Evolutionary conservation across 345 rosid species (phyloP).

Genomic region (Eutrema japonicum): DNA sequence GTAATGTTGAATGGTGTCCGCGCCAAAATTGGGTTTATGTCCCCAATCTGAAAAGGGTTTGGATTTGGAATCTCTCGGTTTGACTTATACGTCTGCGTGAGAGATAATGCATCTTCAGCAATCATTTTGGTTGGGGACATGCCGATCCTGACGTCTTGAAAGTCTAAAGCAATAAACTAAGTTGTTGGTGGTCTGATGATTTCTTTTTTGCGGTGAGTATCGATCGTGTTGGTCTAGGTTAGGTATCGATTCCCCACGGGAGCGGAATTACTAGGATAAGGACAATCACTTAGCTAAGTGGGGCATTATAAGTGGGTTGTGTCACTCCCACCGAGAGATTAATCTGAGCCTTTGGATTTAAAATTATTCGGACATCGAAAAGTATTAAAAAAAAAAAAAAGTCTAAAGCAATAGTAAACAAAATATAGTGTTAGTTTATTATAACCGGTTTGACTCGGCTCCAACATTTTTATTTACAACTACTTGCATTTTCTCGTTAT

Average conservation of each 20-base stretch:
- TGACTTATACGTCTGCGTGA: conserved; percentile 35
- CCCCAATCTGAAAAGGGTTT: conserved; percentile 44
- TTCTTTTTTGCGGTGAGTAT: too few species aligned
- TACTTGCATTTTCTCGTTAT: neutral
- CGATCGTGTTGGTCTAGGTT: too few species aligned
- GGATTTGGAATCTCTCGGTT: conserved; percentile 40
- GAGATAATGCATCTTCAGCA: conserved; percentile 35
- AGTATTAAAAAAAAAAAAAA: too few species aligned
- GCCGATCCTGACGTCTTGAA: conserved; percentile 33
- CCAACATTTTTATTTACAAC: neutral
- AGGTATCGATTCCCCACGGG: too few species aligned
- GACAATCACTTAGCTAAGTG: too few species aligned
- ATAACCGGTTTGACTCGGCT: neutral
- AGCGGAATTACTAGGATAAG: too few species aligned
- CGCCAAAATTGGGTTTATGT: conserved; percentile 25
- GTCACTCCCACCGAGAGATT: too few species aligned
- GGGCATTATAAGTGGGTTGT: too few species aligned
- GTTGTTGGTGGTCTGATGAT: too few species aligned
- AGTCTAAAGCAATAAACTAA: neutral
- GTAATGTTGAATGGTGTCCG: neutral
- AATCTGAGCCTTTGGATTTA: too few species aligned
- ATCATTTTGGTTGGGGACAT: conserved; percentile 28
- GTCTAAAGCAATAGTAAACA: neutral
- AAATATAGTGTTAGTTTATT: neutral
- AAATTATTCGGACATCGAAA: too few species aligned